phyloP scores from a whole-genome alignment of 1,284 basidiomycete species.

The Anthracocystis walkeri region DNA sequence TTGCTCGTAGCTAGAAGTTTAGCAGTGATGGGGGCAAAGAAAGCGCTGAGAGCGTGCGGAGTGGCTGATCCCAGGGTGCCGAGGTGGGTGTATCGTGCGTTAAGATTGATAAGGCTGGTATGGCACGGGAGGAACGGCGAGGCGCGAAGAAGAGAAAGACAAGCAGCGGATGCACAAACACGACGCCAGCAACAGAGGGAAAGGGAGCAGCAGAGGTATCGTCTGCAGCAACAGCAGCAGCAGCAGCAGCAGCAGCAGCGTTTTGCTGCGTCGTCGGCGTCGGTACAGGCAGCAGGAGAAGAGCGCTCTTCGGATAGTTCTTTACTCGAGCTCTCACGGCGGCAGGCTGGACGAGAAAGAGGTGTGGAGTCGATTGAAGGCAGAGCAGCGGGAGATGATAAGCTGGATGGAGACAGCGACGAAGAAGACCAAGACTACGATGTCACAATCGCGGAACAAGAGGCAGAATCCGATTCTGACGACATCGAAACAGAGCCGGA shows the following conservation, averaged over 20 bases:
- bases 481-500: constrained; percentile 9
- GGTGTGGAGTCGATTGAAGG: background rate
- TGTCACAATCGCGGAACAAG: background rate
- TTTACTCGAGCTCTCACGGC: background rate
- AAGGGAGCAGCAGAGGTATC: constrained; percentile 10
- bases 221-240: background rate
- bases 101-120: constrained; percentile 54
- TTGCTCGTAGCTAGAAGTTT: constrained; percentile 24
- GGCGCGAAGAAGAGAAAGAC: constrained; percentile 29
- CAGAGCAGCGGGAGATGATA: background rate
- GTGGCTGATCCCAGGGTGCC: constrained; percentile 42
- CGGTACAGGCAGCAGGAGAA: background rate
- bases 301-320: background rate
- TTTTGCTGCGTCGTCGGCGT: background rate
- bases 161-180: constrained; percentile 8
- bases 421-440: constrained; percentile 32
- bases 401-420: constrained; percentile 15
- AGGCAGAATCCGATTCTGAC: constrained; percentile 6
- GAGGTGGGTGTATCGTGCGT: constrained; percentile 20
- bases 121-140: constrained; percentile 68
- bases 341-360: background rate
- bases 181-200: constrained; percentile 7
- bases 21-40: constrained; percentile 10
- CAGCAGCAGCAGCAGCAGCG: background rate
- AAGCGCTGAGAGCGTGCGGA: constrained; percentile 16